Percentiles rank a stretch among this genome's conserved stretches.
These are phyloP conservation scores for Adansonia rubrostipa DNA, from an alignment of 441 rosid species.

Conservation along the genomic window DNA sequence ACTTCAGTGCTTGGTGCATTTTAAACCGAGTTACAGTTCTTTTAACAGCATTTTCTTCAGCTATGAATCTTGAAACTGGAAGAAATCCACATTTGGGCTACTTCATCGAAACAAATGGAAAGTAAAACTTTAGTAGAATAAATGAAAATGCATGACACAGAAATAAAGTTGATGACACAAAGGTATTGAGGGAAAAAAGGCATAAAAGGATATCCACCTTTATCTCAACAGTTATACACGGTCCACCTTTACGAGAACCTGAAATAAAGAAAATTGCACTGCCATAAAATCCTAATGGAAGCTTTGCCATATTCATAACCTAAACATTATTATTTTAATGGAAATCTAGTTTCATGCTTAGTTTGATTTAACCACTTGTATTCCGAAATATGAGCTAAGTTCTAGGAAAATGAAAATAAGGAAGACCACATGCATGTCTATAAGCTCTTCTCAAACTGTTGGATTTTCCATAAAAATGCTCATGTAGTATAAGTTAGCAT, in stretches of 20 bases:
- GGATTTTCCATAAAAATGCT: slow-evolving; percentile 4
- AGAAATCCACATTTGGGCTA: slow-evolving; percentile 99
- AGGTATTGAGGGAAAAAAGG: background rate
- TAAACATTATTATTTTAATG: slow-evolving; percentile 1
- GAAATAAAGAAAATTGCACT: slow-evolving; percentile 29
- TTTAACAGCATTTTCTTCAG: slow-evolving; percentile 64
- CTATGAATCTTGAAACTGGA: slow-evolving; percentile 67
- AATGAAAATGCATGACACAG: slow-evolving; percentile 22
- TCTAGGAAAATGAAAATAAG: background rate
- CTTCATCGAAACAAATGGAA: slow-evolving; percentile 42
- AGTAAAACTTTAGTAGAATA: slow-evolving; percentile 19
- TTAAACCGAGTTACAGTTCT: slow-evolving; percentile 62
- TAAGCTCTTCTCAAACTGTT: background rate
- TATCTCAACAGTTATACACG: slow-evolving; percentile 87
- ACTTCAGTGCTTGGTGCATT: slow-evolving; percentile 85
- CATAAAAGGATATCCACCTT: slow-evolving; percentile 53
- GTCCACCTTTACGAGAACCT: slow-evolving; percentile 55
- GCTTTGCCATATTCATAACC: slow-evolving; percentile 4
- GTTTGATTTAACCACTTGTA: background rate
- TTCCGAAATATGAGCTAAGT: background rate
- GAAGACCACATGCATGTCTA: background rate
- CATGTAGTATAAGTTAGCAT: background rate
- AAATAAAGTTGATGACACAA: slow-evolving; percentile 7
- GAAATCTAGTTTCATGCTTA: background rate
- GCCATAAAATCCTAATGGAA: slow-evolving; percentile 12